Percentiles rank a stretch among this genome's conserved stretches.
Conservation (phyloP, 768 basidiomycete species). For the Thelephora ganbajun region DNA sequence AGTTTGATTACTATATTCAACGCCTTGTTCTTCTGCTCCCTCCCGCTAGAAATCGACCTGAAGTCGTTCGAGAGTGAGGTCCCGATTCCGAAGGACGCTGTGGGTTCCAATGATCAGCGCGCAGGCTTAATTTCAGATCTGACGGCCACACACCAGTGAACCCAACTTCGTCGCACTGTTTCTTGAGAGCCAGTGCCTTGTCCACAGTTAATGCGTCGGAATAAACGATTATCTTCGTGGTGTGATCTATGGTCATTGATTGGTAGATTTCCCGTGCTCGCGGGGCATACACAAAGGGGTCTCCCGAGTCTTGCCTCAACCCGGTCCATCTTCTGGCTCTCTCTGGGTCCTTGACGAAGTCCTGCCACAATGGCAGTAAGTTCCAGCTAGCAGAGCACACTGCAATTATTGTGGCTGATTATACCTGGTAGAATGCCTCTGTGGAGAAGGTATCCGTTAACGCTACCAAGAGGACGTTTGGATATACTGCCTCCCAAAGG, state of each 20-base stretch:
- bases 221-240: slow-evolving; percentile 61
- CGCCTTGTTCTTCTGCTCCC: slow-evolving; percentile 56
- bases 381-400: neutral
- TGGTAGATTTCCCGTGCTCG: slow-evolving; percentile 62
- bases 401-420: neutral
- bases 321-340: slow-evolving; percentile 65
- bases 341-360: slow-evolving; percentile 39
- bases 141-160: slow-evolving; percentile 35
- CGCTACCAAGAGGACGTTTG: slow-evolving; percentile 47
- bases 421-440: slow-evolving; percentile 66
- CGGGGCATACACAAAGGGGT: slow-evolving; percentile 71
- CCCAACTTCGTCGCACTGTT: slow-evolving; percentile 61
- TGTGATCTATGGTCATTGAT: slow-evolving; percentile 50
- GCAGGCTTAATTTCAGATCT: neutral
- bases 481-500: slow-evolving; percentile 76
- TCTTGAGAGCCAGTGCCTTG: slow-evolving; percentile 53
- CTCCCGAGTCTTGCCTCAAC: slow-evolving; percentile 88
- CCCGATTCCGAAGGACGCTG: slow-evolving; percentile 88
- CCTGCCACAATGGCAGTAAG: slow-evolving; percentile 23
- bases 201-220: slow-evolving; percentile 72
- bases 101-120: neutral
- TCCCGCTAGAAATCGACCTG: slow-evolving; percentile 24
- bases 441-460: slow-evolving; percentile 95
- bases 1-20: slow-evolving; percentile 96
- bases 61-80: slow-evolving; percentile 92